A percentile compares a stretch with the other conserved stretches of the same genome.
phyloP scores from a whole-genome alignment of 164 flowering plant genomes.

The Paratinospora sagittata region DNA sequence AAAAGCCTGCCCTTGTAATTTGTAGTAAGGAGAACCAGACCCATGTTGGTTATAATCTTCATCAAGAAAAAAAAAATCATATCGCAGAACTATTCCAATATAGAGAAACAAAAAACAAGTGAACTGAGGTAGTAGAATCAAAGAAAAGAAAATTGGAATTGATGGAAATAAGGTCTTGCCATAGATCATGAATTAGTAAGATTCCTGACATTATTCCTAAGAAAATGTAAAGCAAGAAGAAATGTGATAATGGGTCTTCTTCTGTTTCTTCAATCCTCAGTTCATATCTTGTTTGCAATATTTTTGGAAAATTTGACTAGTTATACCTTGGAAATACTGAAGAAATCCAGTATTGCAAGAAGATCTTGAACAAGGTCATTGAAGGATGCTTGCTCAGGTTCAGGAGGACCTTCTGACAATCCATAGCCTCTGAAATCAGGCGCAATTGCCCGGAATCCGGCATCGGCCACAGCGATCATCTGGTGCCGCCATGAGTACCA shows the following conservation, averaged over 20 bases:
- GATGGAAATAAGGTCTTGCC: background rate
- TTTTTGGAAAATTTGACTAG: background rate
- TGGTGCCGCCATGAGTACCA: conserved; percentile 67
- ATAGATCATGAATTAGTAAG: background rate
- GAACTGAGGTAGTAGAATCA: too few relatives aligned
- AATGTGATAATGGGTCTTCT: too few relatives aligned
- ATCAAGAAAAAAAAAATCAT: too few relatives aligned
- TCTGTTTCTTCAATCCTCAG: too few relatives aligned
- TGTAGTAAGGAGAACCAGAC: too few relatives aligned
- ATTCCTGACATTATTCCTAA: too few relatives aligned
- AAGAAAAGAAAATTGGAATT: too few relatives aligned
- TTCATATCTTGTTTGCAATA: too few relatives aligned
- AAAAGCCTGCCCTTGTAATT: background rate
- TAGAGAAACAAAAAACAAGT: conserved; percentile 6
- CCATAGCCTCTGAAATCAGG: conserved; percentile 61
- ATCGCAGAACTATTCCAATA: too few relatives aligned
- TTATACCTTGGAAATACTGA: conserved; percentile 24
- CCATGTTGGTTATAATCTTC: too few relatives aligned
- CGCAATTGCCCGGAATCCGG: conserved; percentile 48
- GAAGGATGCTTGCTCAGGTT: conserved; percentile 32
- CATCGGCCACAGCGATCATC: conserved; percentile 47
- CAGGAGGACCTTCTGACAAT: conserved; percentile 44
- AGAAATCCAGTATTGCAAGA: conserved; percentile 24
- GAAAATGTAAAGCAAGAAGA: too few relatives aligned
- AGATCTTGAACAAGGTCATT: conserved; percentile 27